Conservation (phyloP, 768 basidiomycete genomes). For the Amylocystis lapponica region DNA sequence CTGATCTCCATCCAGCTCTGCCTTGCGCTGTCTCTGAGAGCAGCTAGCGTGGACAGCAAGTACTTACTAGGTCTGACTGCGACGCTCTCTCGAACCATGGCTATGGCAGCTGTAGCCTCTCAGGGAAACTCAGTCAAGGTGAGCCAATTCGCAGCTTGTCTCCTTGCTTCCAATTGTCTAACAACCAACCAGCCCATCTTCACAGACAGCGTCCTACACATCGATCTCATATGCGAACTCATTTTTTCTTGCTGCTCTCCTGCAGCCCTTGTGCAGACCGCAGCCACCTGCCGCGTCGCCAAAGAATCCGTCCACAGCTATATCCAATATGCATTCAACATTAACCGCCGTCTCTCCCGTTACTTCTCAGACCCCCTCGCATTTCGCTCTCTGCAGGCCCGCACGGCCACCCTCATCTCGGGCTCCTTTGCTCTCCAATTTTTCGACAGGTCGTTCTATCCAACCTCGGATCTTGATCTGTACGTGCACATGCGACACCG, state of each 20-base stretch:
- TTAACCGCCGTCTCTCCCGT: constrained; percentile 29
- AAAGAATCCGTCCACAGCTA: constrained; percentile 16
- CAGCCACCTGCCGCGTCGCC: constrained; percentile 7
- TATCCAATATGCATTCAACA: constrained; percentile 26
- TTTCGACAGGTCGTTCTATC: constrained; percentile 37
- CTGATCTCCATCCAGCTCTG: too few relatives aligned
- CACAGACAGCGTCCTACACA: too few relatives aligned
- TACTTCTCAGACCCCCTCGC: constrained; percentile 31
- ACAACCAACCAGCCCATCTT: too few relatives aligned
- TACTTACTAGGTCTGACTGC: too few relatives aligned
- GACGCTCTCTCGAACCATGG: too few relatives aligned
- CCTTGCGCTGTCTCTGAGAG: too few relatives aligned
- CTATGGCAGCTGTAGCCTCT: too few relatives aligned
- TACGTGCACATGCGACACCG: constrained; percentile 34
- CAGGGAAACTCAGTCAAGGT: too few relatives aligned
- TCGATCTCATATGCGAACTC: constrained; percentile 5
- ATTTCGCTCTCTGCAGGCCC: constrained; percentile 39
- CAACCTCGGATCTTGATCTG: constrained; percentile 45
- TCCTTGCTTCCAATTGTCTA: too few relatives aligned
- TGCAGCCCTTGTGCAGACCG: constrained; percentile 11
- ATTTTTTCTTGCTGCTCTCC: constrained; percentile 11
- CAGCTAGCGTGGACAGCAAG: too few relatives aligned
- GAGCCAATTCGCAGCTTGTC: too few relatives aligned
- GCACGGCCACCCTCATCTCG: constrained; percentile 42
- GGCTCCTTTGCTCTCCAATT: constrained; percentile 52